Evolutionary conservation across 164 flowering plant species (phyloP).

Genomic region (Dillenia turbinata): DNA sequence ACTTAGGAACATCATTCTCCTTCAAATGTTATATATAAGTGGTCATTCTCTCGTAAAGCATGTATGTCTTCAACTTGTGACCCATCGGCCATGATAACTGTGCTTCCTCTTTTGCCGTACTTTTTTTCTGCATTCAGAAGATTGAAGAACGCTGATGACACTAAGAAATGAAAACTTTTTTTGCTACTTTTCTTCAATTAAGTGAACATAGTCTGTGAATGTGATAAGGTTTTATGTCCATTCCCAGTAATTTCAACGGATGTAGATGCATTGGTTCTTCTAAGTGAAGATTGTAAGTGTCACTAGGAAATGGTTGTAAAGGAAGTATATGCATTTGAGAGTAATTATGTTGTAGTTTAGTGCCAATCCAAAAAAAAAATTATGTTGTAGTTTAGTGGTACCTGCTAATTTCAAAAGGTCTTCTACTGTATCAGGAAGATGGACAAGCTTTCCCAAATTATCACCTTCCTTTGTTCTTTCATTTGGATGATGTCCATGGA

Average conservation of each 20-base stretch:
- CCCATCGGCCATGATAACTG: slow-evolving; percentile 66
- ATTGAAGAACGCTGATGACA: slow-evolving; percentile 1
- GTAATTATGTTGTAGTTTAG: no score
- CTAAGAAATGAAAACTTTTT: no score
- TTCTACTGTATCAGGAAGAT: slow-evolving; percentile 54
- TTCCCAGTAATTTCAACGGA: no score
- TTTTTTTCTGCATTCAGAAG: slow-evolving; percentile 62
- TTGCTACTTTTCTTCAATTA: no score
- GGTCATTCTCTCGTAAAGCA: slow-evolving; percentile 77
- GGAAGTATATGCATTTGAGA: neutral
- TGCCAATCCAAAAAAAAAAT: no score
- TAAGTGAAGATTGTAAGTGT: no score
- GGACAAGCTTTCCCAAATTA: slow-evolving; percentile 51
- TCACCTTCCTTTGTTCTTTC: slow-evolving; percentile 28
- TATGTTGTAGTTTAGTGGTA: slow-evolving; percentile 9
- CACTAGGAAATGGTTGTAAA: neutral
- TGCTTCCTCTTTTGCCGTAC: slow-evolving; percentile 51
- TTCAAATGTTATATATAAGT: slow-evolving; percentile 51
- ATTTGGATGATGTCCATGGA: slow-evolving; percentile 65
- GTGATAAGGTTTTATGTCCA: no score
- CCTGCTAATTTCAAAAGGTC: slow-evolving; percentile 63
- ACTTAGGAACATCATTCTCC: neutral
- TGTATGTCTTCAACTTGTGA: slow-evolving; percentile 68
- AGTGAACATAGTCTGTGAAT: no score
- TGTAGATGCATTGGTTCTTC: no score